Base-by-base conservation (phyloP, 2,329 filamentous ascomycete species). In the Parasarocladium wereldwijsianum region DNA sequence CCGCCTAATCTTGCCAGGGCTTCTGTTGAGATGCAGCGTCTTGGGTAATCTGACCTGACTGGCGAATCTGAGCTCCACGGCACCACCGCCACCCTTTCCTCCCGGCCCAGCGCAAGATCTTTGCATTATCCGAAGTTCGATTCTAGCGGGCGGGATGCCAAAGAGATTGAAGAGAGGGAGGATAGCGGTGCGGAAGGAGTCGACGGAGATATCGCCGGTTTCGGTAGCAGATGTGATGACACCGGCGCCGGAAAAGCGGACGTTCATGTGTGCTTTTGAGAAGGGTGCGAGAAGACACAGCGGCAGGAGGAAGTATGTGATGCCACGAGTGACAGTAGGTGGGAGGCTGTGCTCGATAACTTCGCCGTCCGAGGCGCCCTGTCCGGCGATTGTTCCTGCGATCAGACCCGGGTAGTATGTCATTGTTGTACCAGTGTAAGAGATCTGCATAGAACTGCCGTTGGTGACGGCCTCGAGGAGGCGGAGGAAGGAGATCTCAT, bases 391-490 rank as follows among this genome's bases (percentile, higher is more conserved):
- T 26, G 76, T 79, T 37, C 90, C 90, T 0, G 84, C 90, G 45
- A 98, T 92, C 23, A 98, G 64, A 20, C 90, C 90, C 0, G 90
- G 90, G 40, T 82, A 79, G 58, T 92, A 98, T 21, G 86, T 77
- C 33, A 98, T 70, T 1, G 84, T 86, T 1, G 90, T 96, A 49
- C 90, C 90, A 2, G 85, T 94, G 58, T 93, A 90, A 8, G 85
- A 93, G 43, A 98, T 93, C 47, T 94, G 86, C 58, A 96, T 84
- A 33, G 80, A 76, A 34, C 81, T 82, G 57, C 90, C 90, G 63
- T 98, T 98, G 47, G 90, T 98, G 44, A 98, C 68, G 41, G 83
- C 70, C 54, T 96, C 90, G 47, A 98, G 76, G 12, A 98, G 79
- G 34, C 90, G 86, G 18, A 98, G 70, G 54, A 98, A 87, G 26